phyloP scores from a whole-genome alignment of 495 filamentous ascomycete species.

The Glarea lozoyensis region DNA sequence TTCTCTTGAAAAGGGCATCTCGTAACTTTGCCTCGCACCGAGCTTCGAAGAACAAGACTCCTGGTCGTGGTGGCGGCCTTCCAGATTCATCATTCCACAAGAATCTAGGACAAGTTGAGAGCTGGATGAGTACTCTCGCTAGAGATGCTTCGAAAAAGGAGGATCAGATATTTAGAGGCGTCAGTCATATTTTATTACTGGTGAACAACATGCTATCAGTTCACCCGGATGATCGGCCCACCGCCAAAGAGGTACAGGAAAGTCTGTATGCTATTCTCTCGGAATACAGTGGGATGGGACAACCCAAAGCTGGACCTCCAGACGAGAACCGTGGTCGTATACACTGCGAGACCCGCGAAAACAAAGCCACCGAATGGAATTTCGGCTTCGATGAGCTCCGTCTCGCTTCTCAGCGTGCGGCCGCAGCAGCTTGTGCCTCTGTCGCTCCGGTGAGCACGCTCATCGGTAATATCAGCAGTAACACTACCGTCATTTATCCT shows the following conservation, averaged over 20 bases:
- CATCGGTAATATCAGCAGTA: conserved; percentile 6
- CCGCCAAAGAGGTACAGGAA: conserved; percentile 34
- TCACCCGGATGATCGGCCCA: conserved; percentile 36
- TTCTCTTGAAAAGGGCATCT: conserved; percentile 63
- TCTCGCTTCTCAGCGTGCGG: conserved; percentile 14
- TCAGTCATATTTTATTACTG: conserved; percentile 36
- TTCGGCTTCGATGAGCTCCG: conserved; percentile 16
- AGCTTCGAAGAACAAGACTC: conserved; percentile 55
- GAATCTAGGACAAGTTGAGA: conserved; percentile 65
- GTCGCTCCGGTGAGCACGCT: conserved; percentile 12
- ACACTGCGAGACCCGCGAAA: conserved; percentile 10
- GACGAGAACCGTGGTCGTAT: conserved; percentile 4
- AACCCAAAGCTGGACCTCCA: not conserved
- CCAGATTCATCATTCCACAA: conserved; percentile 78
- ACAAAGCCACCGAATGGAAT: conserved; percentile 5
- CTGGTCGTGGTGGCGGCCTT: conserved; percentile 58
- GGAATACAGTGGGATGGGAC: conserved; percentile 25
- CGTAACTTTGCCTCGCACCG: conserved; percentile 68
- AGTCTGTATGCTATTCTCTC: conserved; percentile 34
- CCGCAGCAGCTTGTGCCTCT: conserved; percentile 19
- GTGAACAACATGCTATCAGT: conserved; percentile 35
- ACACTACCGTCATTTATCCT: conserved; percentile 15
- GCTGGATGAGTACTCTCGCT: conserved; percentile 64
- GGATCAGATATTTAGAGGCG: conserved; percentile 40
- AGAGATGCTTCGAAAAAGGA: conserved; percentile 60